A percentile compares a stretch with the other conserved stretches of the same genome.
Evolutionary conservation across 768 basidiomycete genomes (phyloP).

Genomic region (Termitomyces sp.): DNA sequence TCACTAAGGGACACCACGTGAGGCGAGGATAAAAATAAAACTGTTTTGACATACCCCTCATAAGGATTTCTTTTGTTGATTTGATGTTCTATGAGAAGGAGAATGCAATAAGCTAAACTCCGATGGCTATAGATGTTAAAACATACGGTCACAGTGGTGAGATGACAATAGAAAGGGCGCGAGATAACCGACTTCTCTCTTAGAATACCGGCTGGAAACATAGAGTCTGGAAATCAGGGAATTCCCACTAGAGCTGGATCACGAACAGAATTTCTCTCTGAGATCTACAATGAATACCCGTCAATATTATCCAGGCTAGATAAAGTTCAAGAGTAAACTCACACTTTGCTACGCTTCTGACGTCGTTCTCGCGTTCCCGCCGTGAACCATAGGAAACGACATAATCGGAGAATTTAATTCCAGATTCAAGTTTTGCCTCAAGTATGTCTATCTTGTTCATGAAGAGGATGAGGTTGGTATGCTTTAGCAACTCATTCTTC

Average conservation of each 20-base stretch:
- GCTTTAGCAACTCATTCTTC: conserved; percentile 62
- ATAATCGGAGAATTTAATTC: conserved; percentile 58
- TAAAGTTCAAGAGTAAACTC: conserved; percentile 18
- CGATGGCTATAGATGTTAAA: neutral
- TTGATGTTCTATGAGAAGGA: conserved; percentile 41
- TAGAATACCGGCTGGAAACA: conserved; percentile 30
- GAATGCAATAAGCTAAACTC: neutral
- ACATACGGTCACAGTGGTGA: conserved; percentile 62
- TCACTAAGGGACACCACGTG: conserved; percentile 25
- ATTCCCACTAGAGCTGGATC: neutral
- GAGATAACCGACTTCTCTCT: conserved; percentile 35
- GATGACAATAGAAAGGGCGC: conserved; percentile 58
- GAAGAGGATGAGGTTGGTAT: conserved; percentile 73
- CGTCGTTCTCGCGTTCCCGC: conserved; percentile 43
- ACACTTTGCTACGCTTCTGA: conserved; percentile 67
- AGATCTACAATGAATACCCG: conserved; percentile 24
- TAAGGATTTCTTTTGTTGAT: conserved; percentile 49
- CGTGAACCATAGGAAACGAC: conserved; percentile 68
- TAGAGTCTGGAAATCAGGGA: neutral
- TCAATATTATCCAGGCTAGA: conserved; percentile 1
- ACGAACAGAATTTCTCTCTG: conserved; percentile 40
- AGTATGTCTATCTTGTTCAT: conserved; percentile 81
- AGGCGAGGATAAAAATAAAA: neutral
- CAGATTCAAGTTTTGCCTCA: conserved; percentile 56
- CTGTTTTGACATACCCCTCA: conserved; percentile 29